Evolutionary conservation across 2,329 filamentous ascomycete species (phyloP).

Genomic region (Diaporthe vaccinii): DNA sequence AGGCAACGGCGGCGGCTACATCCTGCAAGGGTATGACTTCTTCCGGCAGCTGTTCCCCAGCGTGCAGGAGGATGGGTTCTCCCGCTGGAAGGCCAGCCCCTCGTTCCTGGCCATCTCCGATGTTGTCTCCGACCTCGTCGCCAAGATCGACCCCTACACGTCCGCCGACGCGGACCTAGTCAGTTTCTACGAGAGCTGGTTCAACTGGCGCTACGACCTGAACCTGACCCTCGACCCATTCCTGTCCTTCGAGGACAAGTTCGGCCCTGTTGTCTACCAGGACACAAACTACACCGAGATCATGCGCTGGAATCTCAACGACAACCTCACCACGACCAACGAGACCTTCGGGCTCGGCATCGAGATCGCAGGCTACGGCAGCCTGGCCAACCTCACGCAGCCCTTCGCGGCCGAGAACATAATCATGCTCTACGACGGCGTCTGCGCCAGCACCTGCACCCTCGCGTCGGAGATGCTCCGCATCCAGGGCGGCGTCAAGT

Average conservation of each 20-base stretch:
- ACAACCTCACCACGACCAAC: constrained; percentile 57
- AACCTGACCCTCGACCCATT: constrained; percentile 63
- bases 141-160: constrained; percentile 60
- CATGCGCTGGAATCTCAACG: constrained; percentile 65
- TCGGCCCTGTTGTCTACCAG: constrained; percentile 55
- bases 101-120: constrained; percentile 60
- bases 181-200: constrained; percentile 62
- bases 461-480: constrained; percentile 69
- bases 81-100: constrained; percentile 57
- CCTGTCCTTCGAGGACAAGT: constrained; percentile 61
- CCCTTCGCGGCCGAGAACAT: constrained; percentile 72
- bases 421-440: constrained; percentile 70
- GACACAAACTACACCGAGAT: constrained; percentile 67
- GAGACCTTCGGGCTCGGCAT: constrained; percentile 57
- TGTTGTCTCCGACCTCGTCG: constrained; percentile 58
- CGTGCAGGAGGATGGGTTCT: constrained; percentile 57
- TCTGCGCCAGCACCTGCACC: constrained; percentile 71
- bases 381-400: constrained; percentile 59
- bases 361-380: constrained; percentile 64
- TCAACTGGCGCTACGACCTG: constrained; percentile 66
- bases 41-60: constrained; percentile 69
- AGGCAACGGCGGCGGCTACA: constrained; percentile 70
- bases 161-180: constrained; percentile 52
- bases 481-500: constrained; percentile 65
- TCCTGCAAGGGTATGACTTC: constrained; percentile 72